phyloP scores from a whole-genome alignment of 441 rosid species.

The Theobroma grandiflorum region DNA sequence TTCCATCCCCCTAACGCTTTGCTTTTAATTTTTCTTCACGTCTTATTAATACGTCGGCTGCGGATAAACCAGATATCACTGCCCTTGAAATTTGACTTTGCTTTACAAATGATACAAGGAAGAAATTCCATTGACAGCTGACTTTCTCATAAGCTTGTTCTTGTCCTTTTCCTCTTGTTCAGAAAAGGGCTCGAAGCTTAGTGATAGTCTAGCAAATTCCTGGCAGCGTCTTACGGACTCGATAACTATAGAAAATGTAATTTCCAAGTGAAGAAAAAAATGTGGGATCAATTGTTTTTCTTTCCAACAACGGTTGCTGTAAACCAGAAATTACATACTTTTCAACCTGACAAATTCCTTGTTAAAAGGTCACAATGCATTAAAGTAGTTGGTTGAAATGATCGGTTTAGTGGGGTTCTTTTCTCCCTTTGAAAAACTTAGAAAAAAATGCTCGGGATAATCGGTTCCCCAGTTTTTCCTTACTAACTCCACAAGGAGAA shows the following conservation, averaged over 20 bases:
- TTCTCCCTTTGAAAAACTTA: slow-evolving; percentile 2
- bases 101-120: not conserved
- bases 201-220: not conserved
- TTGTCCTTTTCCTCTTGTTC: slow-evolving; percentile 7
- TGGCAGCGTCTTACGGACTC: not conserved
- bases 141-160: not conserved
- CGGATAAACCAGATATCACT: not conserved
- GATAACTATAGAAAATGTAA: not conserved
- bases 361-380: slow-evolving; percentile 1
- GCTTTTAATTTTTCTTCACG: not conserved
- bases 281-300: not conserved
- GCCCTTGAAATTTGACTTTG: not conserved
- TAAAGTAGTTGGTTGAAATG: slow-evolving; percentile 18
- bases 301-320: not conserved
- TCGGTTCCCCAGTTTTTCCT: not conserved
- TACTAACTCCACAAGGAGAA: not conserved
- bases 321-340: not conserved
- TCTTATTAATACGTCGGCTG: slow-evolving; percentile 11
- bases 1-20: not conserved
- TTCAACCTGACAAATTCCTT: not conserved
- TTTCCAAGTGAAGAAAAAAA: not conserved
- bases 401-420: slow-evolving; percentile 18
- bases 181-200: not conserved
- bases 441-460: not conserved
- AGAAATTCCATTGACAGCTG: slow-evolving; percentile 19